Conservation (phyloP, 1,284 basidiomycete species). For the Chiua sp. region DNA sequence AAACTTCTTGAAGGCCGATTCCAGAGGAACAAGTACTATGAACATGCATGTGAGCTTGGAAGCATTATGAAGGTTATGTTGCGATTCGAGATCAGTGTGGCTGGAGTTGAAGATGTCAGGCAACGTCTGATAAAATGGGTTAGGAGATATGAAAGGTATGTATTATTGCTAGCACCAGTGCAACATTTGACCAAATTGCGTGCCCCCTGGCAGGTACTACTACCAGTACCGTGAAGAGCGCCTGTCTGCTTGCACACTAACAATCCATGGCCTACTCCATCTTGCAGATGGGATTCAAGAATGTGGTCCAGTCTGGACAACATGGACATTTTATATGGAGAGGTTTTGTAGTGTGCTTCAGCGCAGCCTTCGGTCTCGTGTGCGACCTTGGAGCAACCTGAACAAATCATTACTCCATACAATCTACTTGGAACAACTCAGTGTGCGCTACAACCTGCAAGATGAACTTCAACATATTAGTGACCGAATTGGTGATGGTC, state of each 20-base stretch:
- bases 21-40: too few species aligned
- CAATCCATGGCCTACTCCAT: conserved; percentile 29
- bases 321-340: conserved; percentile 20
- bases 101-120: too few species aligned
- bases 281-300: conserved; percentile 18
- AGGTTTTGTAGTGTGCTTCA: neutral
- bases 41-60: too few species aligned
- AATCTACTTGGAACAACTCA: neutral
- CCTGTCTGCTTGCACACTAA: conserved; percentile 21
- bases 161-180: too few species aligned
- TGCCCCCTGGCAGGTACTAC: conserved; percentile 20
- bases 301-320: conserved; percentile 23
- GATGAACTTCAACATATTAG: neutral
- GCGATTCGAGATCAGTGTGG: too few species aligned
- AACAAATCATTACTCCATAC: neutral
- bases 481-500: neutral
- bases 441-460: neutral
- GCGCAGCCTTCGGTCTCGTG: neutral
- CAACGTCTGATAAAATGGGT: too few species aligned
- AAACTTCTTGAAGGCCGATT: too few species aligned
- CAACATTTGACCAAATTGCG: too few species aligned
- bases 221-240: conserved; percentile 19
- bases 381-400: conserved; percentile 2
- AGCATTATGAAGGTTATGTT: too few species aligned
- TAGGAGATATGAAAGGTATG: too few species aligned